phyloP scores from a whole-genome alignment of 345 rosid genomes.

The Jatropha curcas region DNA sequence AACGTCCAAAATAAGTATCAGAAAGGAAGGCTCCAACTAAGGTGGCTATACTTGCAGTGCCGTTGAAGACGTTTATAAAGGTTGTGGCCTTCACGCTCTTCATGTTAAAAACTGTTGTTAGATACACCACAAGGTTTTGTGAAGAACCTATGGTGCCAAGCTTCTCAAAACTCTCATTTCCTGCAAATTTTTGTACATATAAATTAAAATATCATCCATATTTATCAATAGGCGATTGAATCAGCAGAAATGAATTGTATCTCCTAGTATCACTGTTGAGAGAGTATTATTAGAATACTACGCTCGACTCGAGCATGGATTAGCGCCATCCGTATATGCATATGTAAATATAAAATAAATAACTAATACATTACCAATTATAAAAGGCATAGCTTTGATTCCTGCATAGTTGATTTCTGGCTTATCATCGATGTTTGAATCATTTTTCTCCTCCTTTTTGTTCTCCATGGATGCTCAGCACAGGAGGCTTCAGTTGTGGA shows the following conservation, averaged over 20 bases:
- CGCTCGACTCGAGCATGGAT: no score
- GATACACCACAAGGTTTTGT: background rate
- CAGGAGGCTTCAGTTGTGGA: no score
- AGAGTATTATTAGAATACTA: no score
- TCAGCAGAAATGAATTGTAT: no score
- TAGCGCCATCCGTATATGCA: background rate
- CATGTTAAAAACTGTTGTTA: constrained; percentile 4
- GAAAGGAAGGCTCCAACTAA: background rate
- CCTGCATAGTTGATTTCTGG: background rate
- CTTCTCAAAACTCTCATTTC: constrained; percentile 11
- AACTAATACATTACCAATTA: background rate
- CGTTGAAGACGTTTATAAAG: constrained; percentile 4
- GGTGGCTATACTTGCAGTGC: background rate
- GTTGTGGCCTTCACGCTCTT: background rate
- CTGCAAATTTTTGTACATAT: background rate
- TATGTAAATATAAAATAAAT: background rate
- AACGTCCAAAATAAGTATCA: constrained; percentile 9
- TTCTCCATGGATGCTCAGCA: background rate
- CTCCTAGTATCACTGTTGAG: no score
- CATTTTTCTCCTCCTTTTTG: background rate
- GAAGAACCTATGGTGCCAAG: constrained; percentile 3
- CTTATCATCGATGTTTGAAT: background rate
- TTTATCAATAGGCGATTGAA: no score
- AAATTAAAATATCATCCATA: no score
- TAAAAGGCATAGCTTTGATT: constrained; percentile 14